Evolutionary conservation across 2,329 filamentous ascomycete species (phyloP), one percentile per base, ranked within the genome.

Genomic region (Clarireedia monteithiana): DNA sequence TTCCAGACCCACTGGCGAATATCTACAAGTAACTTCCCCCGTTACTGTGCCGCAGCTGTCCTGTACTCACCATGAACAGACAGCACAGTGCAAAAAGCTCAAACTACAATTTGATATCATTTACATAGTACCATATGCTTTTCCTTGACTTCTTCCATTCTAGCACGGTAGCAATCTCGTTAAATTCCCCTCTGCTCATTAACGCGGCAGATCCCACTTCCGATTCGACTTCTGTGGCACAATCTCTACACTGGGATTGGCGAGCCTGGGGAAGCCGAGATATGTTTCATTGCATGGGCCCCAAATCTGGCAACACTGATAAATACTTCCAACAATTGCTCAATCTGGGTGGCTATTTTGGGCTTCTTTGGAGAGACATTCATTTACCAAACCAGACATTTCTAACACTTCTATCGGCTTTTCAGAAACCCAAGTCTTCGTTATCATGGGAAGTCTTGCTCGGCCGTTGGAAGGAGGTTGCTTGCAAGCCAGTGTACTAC

Each of bases 201-300:
- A 34, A 34, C 30, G n/a, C 14, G 17, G 17, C 12, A 44, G 10
- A 44, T 55, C 10, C 34, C 12, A n/a, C 45, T 30, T 45, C 17
- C 45, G 38, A 40, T 14, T 24, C 26, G n/a, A 38, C 50, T 27
- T 20, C 26, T 10, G 34, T 53, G 50, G 50, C 27, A 30, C 40
- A 48, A 53, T 15, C n/a, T 14, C 30, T 27, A 34, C 26, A 27
- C 24, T 52, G 38, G 20, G 27, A 26, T 46, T 53, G 48, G 24
- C 10, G 15, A 30, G 45, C 47, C 24, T 44, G 30, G 27, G 40
- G 47, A 50, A 55, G 49, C 27, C 39, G 14, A 27, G 39, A 42
- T 26, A 50, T 44, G 47, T 50, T 55, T 50, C 47, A 38, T 27
- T 10, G 20, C 53, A 55, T 27, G 36, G 53, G 47, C 38, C 46